phyloP scores from a whole-genome alignment of 225 moss, liverwort and hornwort genomes.

The Rhytidiadelphus loreus region DNA sequence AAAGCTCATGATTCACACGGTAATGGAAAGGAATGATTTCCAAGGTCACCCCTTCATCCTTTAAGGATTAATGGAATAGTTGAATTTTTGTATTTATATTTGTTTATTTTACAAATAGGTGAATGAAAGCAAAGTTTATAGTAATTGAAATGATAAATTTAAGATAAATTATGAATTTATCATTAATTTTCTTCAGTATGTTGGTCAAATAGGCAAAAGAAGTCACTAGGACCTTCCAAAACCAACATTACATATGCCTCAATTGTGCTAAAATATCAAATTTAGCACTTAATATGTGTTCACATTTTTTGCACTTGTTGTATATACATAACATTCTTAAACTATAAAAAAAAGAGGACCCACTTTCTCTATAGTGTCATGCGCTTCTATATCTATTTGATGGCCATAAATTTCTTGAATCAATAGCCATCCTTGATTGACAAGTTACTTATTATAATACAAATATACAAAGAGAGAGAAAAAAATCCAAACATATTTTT shows the following conservation, averaged over 20 bases:
- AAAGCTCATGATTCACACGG: no score
- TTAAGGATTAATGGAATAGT: not conserved
- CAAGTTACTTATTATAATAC: not conserved
- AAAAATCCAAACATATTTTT: not conserved
- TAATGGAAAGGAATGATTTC: no score
- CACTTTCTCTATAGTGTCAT: rapidly evolving
- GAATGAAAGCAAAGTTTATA: not conserved
- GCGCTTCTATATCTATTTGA: rapidly evolving
- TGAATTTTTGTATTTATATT: not conserved
- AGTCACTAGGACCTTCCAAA: not conserved
- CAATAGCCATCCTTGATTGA: not conserved
- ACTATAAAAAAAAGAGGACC: rapidly evolving
- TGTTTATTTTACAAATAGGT: not conserved
- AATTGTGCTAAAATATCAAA: not conserved
- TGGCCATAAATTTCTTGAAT: not conserved
- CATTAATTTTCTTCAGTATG: not conserved
- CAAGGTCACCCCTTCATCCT: no score
- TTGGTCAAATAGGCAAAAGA: not conserved
- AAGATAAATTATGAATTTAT: not conserved
- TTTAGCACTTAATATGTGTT: no score
- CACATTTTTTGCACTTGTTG: no score
- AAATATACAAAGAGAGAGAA: not conserved
- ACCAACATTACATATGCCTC: not conserved
- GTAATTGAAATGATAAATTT: not conserved
- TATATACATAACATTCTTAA: not conserved